phyloP scores from a whole-genome alignment of 2,329 filamentous ascomycete species.

The Colletotrichum phormii region DNA sequence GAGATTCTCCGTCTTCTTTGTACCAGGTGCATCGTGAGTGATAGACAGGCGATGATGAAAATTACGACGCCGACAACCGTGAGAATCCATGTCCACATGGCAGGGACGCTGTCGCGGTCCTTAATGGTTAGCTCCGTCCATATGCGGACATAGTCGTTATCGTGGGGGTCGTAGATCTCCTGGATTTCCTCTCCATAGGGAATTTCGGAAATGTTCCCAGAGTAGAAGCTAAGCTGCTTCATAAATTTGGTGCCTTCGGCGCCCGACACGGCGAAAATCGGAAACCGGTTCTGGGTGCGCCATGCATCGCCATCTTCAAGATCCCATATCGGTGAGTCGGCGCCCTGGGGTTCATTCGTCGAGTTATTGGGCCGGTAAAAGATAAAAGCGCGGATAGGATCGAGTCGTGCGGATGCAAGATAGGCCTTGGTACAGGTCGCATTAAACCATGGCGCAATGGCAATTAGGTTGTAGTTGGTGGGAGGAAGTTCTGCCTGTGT shows the following conservation, averaged over 20 bases:
- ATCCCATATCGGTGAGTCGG: constrained; percentile 75
- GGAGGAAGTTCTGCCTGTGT: constrained; percentile 75
- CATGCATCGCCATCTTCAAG: constrained; percentile 77
- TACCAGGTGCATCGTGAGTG: constrained; percentile 79
- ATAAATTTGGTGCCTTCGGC: constrained; percentile 76
- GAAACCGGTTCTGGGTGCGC: constrained; percentile 77
- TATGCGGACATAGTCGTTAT: constrained; percentile 69
- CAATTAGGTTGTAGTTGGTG: constrained; percentile 79
- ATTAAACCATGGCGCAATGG: constrained; percentile 88
- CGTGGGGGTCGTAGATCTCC: constrained; percentile 64
- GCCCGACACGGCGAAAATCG: constrained; percentile 85
- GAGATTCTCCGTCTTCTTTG: constrained; percentile 77
- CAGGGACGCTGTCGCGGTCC: constrained; percentile 67
- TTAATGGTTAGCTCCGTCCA: constrained; percentile 66
- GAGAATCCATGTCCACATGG: constrained; percentile 83
- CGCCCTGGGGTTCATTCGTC: constrained; percentile 72
- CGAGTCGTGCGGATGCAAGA: constrained; percentile 68
- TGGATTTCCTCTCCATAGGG: constrained; percentile 69
- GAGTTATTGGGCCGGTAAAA: constrained; percentile 71
- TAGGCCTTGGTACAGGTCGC: constrained; percentile 79
- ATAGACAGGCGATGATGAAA: constrained; percentile 74
- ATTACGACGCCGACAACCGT: constrained; percentile 79
- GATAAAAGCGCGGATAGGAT: constrained; percentile 72
- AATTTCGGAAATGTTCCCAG: constrained; percentile 75
- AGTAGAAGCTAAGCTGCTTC: constrained; percentile 79